phyloP scores from a whole-genome alignment of 129 eudicot genomes.

The Oenanthe sinensis region DNA sequence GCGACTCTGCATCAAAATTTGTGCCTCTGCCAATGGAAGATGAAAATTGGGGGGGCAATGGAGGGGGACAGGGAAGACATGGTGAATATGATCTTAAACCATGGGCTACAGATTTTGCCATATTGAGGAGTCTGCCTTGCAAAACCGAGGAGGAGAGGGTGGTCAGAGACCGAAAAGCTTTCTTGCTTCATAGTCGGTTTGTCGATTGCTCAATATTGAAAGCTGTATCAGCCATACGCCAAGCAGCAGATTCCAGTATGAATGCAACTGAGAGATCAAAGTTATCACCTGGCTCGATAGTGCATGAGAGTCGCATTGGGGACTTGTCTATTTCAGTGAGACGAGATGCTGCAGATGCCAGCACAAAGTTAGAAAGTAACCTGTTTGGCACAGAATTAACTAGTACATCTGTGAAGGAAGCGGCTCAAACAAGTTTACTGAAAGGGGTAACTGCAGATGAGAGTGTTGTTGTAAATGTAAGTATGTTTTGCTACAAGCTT shows the following conservation, averaged over 20 bases:
- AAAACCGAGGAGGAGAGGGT: conserved; percentile 97
- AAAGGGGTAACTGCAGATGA: conserved; percentile 97
- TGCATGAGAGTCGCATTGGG: conserved; percentile 60
- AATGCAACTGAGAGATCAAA: conserved; percentile 11
- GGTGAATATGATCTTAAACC: conserved; percentile 75
- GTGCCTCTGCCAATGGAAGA: conserved; percentile 77
- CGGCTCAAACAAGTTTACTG: conserved; percentile 52
- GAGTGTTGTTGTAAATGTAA: conserved; percentile 88
- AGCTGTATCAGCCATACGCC: conserved; percentile 66
- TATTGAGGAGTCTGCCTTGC: conserved; percentile 76
- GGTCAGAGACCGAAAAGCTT: conserved; percentile 87
- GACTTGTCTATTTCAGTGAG: conserved; percentile 71
- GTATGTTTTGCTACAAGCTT: conserved; percentile 21
- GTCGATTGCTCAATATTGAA: conserved; percentile 76
- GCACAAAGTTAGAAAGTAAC: conserved; percentile 49
- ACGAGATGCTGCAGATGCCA: conserved; percentile 71
- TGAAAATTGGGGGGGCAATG: conserved; percentile 90
- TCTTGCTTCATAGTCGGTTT: conserved; percentile 87
- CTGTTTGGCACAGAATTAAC: conserved; percentile 32
- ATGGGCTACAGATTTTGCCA: conserved; percentile 98
- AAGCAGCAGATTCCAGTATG: conserved; percentile 38
- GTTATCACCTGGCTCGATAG: conserved; percentile 38
- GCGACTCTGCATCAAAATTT: conserved; percentile 53
- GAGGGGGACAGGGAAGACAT: conserved; percentile 90
- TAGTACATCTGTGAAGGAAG: conserved; percentile 45